Evolutionary conservation across 257 asterid genomes (phyloP).

Genomic region (Forsythia suspensa): DNA sequence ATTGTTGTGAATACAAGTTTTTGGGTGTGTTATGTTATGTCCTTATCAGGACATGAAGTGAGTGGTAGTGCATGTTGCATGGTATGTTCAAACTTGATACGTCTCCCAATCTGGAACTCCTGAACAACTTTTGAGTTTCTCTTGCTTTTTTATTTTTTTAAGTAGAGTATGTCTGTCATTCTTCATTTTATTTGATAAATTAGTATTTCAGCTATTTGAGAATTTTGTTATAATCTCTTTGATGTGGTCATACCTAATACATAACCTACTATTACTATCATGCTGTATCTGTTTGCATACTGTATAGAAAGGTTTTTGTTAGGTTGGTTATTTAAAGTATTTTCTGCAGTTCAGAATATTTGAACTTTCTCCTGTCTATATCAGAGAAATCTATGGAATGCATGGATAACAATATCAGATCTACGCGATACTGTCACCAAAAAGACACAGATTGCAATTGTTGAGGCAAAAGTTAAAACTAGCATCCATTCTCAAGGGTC

Average conservation of each 20-base stretch:
- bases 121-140: not conserved
- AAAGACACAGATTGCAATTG: constrained; percentile 88
- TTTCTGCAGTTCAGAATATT: constrained; percentile 1
- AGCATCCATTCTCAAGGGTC: constrained; percentile 85
- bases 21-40: too few species aligned
- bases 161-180: not conserved
- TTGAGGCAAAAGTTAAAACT: constrained; percentile 89
- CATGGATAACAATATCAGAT: constrained; percentile 93
- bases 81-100: constrained; percentile 4
- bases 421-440: constrained; percentile 86
- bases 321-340: not conserved
- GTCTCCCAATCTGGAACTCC: constrained; percentile 4
- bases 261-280: constrained; percentile 3
- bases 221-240: not conserved
- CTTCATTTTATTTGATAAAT: not conserved
- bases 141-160: not conserved
- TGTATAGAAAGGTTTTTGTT: not conserved
- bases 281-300: constrained; percentile 1
- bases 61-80: not conserved
- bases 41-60: not conserved
- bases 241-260: not conserved
- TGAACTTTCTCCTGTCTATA: constrained; percentile 12
- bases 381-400: constrained; percentile 91
- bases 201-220: not conserved
- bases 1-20: too few species aligned